Conservation (phyloP, 2,329 filamentous ascomycete species). For the Teratosphaeria nubilosa region DNA sequence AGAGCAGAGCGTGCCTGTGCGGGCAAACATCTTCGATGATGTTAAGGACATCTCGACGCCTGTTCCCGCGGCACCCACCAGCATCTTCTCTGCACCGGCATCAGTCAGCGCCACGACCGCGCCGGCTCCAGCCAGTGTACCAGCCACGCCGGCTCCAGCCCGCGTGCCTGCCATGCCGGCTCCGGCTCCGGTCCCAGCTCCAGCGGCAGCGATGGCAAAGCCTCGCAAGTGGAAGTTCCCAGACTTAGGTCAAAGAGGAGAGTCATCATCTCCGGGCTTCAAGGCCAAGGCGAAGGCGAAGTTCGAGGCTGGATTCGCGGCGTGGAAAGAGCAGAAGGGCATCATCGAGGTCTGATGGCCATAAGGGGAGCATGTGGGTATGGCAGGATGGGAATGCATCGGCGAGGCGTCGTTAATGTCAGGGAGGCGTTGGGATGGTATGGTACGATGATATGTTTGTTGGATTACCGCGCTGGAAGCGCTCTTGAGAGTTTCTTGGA, state of each 20-base stretch:
- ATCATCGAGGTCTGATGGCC: background rate
- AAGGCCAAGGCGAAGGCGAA: background rate
- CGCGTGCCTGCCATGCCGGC: no score
- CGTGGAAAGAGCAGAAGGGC: background rate
- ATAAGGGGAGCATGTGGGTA: no score
- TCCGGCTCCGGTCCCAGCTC: no score
- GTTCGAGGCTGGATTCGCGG: background rate
- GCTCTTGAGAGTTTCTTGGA: background rate
- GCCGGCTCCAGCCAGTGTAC: background rate
- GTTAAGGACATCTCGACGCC: background rate
- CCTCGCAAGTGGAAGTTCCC: background rate
- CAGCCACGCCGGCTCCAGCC: background rate
- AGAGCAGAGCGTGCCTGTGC: conserved; percentile 13
- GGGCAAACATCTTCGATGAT: conserved; percentile 15
- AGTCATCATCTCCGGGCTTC: background rate
- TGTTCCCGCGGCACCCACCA: background rate
- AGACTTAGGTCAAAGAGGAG: background rate
- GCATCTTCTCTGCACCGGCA: background rate
- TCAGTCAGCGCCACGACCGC: background rate
- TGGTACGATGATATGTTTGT: background rate
- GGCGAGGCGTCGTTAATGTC: background rate
- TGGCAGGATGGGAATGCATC: no score
- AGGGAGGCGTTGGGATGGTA: background rate
- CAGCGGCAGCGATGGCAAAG: background rate
- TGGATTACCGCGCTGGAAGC: background rate